These are phyloP conservation scores for Podosphaera aphanis DNA, from an alignment of 2,329 filamentous ascomycete species.

Conservation along the genomic window DNA sequence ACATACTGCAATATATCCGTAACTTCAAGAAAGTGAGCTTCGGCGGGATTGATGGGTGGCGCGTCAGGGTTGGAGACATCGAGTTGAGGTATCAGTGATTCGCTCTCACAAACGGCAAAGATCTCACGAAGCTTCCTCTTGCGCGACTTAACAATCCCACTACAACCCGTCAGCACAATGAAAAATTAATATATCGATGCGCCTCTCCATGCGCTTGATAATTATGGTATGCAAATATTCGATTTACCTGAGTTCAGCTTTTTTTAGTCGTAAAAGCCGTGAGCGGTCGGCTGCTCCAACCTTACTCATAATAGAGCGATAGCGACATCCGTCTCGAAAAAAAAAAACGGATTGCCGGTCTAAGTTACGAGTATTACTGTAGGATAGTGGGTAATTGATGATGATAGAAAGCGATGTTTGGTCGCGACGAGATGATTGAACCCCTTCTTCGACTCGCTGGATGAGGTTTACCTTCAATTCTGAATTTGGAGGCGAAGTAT, in stretches of 20 bases:
- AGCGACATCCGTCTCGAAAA: slow-evolving; percentile 46
- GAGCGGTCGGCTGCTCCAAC: slow-evolving; percentile 41
- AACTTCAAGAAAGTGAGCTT: slow-evolving; percentile 31
- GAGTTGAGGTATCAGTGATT: slow-evolving; percentile 33
- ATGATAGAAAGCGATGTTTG: not conserved
- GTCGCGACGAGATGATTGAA: not conserved
- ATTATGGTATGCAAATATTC: slow-evolving; percentile 4
- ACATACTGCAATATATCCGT: slow-evolving; percentile 38
- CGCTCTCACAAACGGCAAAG: slow-evolving; percentile 52
- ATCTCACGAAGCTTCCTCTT: slow-evolving; percentile 82
- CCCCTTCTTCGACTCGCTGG: not conserved
- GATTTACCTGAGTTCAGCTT: slow-evolving; percentile 36
- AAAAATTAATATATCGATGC: slow-evolving; percentile 9
- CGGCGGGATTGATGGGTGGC: slow-evolving; percentile 26
- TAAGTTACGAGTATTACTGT: not conserved
- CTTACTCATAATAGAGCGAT: slow-evolving; percentile 46
- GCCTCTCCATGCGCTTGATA: slow-evolving; percentile 9
- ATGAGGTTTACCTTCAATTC: not conserved
- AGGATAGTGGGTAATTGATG: not conserved
- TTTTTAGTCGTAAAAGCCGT: slow-evolving; percentile 42
- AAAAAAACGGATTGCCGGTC: slow-evolving; percentile 15
- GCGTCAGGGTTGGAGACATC: slow-evolving; percentile 33
- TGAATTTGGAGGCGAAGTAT: slow-evolving; percentile 1
- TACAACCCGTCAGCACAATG: slow-evolving; percentile 18
- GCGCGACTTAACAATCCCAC: slow-evolving; percentile 56